Evolutionary conservation across 495 filamentous ascomycete genomes (phyloP), one percentile per base, ranked within the genome.

Genomic region (Daldinia caldariorum): DNA sequence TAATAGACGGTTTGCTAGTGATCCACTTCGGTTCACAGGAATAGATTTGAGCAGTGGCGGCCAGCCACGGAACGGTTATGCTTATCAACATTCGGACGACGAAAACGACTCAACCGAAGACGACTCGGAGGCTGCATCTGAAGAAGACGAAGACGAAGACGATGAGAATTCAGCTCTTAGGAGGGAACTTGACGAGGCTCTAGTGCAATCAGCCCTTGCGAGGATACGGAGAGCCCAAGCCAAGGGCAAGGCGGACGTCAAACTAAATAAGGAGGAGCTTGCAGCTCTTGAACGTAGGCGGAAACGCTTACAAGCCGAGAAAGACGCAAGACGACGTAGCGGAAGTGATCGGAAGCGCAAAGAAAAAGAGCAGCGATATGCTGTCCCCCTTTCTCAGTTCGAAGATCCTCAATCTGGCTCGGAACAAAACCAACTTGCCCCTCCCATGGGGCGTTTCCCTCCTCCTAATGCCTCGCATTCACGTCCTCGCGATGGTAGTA

Each of bases 181-280:
- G 73, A 68, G 61, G 43, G 69, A 72, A 32, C 60, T 72, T 8
- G 92, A 94, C 74, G 91, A 93, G 62, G 84, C 84, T 72, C 78
- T 94, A 70, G 86, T 92, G 66, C 87, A 93, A 60, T 86, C 86
- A 58, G 93, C 92, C 39, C 76, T 94, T 78, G 87, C 87, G 69
- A 88, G 91, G 54, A 94, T 97, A 79, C 87, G 86, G 63, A 87
- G 88, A 51, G 92, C 93, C 31, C 88, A 91, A 65, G 82, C 85
- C 66, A 86, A 88, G 71, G 93, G 93, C 43, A 90, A 88, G 78
- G 83, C 80, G 39, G 92, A 94, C 53, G 92, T 96, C 31, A 90
- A 88, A 69, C 81, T 97, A 58, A 90, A 86, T 60, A 85, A 89
- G 69, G 85, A 88, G 32, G 93, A 95, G 75, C 78, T 93, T 66